A percentile compares a stretch with the other conserved stretches of the same genome.
Conservation (phyloP, 176 grass and related monocot species). For the Juncus inflexus region DNA sequence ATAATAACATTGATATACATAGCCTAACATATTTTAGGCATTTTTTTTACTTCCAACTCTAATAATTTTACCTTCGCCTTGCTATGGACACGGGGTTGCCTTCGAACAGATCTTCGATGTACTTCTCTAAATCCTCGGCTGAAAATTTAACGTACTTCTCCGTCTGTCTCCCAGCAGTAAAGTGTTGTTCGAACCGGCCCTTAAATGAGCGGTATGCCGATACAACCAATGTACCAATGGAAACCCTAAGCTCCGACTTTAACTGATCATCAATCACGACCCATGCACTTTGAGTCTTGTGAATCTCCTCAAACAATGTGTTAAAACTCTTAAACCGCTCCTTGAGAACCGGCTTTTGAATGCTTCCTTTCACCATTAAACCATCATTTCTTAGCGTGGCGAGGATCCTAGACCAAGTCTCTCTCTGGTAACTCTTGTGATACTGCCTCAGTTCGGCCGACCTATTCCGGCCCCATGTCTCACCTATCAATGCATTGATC, state of each 20-base stretch:
- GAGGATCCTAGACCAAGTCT: slow-evolving; percentile 74
- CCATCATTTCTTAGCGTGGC: slow-evolving; percentile 60
- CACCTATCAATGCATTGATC: slow-evolving; percentile 56
- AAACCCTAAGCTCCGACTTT: slow-evolving; percentile 90
- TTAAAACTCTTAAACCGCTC: slow-evolving; percentile 94
- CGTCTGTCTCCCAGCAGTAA: slow-evolving; percentile 51
- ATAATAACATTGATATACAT: no score
- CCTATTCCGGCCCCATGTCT: slow-evolving; percentile 60
- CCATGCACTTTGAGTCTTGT: slow-evolving; percentile 75
- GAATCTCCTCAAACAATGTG: slow-evolving; percentile 78
- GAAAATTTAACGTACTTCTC: slow-evolving; percentile 87
- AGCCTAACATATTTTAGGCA: no score
- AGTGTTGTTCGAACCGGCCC: slow-evolving; percentile 50
- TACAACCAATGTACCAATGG: slow-evolving; percentile 71
- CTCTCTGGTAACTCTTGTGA: slow-evolving; percentile 94
- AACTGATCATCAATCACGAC: slow-evolving; percentile 84
- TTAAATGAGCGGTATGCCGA: slow-evolving; percentile 83
- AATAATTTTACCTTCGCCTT: slow-evolving; percentile 46
- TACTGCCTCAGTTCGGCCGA: slow-evolving; percentile 70
- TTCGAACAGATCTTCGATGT: slow-evolving; percentile 81
- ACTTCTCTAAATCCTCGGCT: slow-evolving; percentile 70
- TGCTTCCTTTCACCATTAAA: slow-evolving; percentile 59
- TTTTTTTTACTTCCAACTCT: no score
- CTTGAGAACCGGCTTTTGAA: slow-evolving; percentile 71
- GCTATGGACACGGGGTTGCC: slow-evolving; percentile 64